Percentiles rank a stretch among this genome's conserved stretches.
phyloP scores from a whole-genome alignment of 768 basidiomycete species.

The Leccinum rimulosum region DNA sequence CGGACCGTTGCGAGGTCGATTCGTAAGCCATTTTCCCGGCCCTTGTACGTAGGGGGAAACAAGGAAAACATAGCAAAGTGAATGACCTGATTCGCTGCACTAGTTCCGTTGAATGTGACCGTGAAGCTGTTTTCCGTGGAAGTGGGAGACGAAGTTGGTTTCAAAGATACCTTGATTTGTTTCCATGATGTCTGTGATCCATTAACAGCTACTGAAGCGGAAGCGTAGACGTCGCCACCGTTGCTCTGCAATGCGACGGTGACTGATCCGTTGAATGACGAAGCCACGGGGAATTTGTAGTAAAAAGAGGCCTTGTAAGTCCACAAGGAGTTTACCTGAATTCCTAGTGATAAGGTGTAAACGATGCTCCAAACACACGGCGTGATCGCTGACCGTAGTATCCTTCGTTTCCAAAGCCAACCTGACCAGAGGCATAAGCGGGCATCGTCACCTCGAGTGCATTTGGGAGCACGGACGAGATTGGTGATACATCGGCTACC shows the following conservation, averaged over 20 bases:
- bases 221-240: conserved; percentile 41
- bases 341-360: conserved; percentile 35
- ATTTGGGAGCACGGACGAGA: conserved; percentile 59
- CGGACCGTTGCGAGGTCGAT: conserved; percentile 52
- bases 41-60: conserved; percentile 66
- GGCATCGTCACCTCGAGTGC: conserved; percentile 51
- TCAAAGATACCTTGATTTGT: conserved; percentile 42
- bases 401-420: conserved; percentile 56
- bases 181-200: conserved; percentile 48
- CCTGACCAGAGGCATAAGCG: conserved; percentile 33
- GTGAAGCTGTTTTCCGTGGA: conserved; percentile 49
- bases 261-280: conserved; percentile 38
- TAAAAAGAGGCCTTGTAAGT: conserved; percentile 60
- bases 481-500: conserved; percentile 45
- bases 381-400: conserved; percentile 43
- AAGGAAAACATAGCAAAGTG: conserved; percentile 59
- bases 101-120: conserved; percentile 45
- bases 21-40: conserved; percentile 58
- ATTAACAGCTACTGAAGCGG: conserved; percentile 34
- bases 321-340: conserved; percentile 49
- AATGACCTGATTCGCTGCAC: conserved; percentile 41
- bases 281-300: conserved; percentile 48
- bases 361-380: background rate
- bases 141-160: conserved; percentile 38
- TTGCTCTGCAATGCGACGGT: conserved; percentile 45